Conservation (phyloP, 805 yeast species). For the Lachancea thermotolerans region DNA sequence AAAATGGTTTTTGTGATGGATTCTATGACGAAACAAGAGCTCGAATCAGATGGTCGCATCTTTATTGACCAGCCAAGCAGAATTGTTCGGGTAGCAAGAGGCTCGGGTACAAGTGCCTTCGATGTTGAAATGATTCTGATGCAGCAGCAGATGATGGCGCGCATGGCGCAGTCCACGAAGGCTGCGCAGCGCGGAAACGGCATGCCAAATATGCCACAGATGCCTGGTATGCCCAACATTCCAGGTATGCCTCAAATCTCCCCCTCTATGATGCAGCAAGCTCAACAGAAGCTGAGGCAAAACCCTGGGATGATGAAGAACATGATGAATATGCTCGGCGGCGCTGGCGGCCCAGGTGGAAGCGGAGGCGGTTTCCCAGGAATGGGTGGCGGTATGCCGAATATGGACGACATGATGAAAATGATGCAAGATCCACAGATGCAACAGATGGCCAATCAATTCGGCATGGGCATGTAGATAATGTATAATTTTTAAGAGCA, state of each 20-base stretch:
- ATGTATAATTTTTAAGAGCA: background rate
- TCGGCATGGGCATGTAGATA: slow-evolving; percentile 33
- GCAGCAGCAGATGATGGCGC: slow-evolving; percentile 91
- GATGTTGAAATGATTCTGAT: slow-evolving; percentile 90
- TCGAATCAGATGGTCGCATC: slow-evolving; percentile 80
- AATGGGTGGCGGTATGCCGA: slow-evolving; percentile 53
- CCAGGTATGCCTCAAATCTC: slow-evolving; percentile 43
- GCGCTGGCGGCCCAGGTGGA: slow-evolving; percentile 20
- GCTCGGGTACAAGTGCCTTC: slow-evolving; percentile 86
- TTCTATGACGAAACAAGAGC: slow-evolving; percentile 89
- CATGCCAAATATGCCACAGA: slow-evolving; percentile 48
- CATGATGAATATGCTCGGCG: slow-evolving; percentile 69
- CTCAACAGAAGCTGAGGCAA: slow-evolving; percentile 57
- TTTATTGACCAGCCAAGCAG: slow-evolving; percentile 79
- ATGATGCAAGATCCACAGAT: slow-evolving; percentile 45
- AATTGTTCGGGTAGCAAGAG: slow-evolving; percentile 84
- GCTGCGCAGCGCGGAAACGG: slow-evolving; percentile 34
- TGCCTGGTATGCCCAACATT: slow-evolving; percentile 54
- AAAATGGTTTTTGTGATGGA: slow-evolving; percentile 89
- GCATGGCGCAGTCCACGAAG: slow-evolving; percentile 72
- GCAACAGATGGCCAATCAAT: slow-evolving; percentile 44
- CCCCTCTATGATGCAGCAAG: slow-evolving; percentile 40
- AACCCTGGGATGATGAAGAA: slow-evolving; percentile 72
- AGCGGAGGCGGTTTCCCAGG: slow-evolving; percentile 23
- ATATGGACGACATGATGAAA: slow-evolving; percentile 57